A percentile compares a stretch with the other conserved stretches of the same genome.
Evolutionary conservation across 1,284 basidiomycete genomes (phyloP).

Genomic region (Papiliotrema terrestris): DNA sequence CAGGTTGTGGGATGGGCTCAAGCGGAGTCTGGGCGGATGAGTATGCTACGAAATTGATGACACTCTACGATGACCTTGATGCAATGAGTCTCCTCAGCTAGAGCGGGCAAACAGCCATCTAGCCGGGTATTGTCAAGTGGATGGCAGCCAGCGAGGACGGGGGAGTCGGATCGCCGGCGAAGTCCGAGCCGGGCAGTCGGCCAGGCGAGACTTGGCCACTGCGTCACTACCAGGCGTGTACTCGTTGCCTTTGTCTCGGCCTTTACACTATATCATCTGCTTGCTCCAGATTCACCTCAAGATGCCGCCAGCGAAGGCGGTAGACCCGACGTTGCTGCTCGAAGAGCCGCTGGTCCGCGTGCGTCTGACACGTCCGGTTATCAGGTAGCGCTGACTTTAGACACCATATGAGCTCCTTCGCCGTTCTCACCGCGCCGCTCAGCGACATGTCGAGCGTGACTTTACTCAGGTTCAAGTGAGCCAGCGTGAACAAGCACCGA

Average conservation of each 20-base stretch:
- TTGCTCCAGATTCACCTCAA: background rate
- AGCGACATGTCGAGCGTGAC: constrained; percentile 50
- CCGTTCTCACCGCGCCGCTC: constrained; percentile 46
- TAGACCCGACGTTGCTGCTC: constrained; percentile 29
- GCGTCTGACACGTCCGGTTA: constrained; percentile 6
- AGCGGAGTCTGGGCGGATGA: constrained; percentile 4
- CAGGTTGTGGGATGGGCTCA: constrained; percentile 7
- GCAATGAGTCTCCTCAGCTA: too few relatives aligned
- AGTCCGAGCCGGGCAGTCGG: background rate
- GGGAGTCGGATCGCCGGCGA: background rate
- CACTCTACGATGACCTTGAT: too few relatives aligned
- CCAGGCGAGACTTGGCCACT: too few relatives aligned
- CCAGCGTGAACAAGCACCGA: background rate
- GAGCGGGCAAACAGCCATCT: too few relatives aligned
- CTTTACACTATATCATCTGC: background rate
- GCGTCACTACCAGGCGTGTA: too few relatives aligned
- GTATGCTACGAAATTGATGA: too few relatives aligned
- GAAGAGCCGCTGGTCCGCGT: constrained; percentile 45
- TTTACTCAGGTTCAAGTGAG: constrained; percentile 40
- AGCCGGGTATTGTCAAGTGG: too few relatives aligned
- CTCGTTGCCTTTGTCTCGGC: too few relatives aligned
- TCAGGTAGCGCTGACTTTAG: constrained; percentile 16
- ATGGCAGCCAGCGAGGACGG: too few relatives aligned
- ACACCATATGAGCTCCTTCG: constrained; percentile 49
- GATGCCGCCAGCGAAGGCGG: background rate